Base-by-base conservation (phyloP, 352 stramenopile genomes). In the Globisporangium acanthophoron region DNA sequence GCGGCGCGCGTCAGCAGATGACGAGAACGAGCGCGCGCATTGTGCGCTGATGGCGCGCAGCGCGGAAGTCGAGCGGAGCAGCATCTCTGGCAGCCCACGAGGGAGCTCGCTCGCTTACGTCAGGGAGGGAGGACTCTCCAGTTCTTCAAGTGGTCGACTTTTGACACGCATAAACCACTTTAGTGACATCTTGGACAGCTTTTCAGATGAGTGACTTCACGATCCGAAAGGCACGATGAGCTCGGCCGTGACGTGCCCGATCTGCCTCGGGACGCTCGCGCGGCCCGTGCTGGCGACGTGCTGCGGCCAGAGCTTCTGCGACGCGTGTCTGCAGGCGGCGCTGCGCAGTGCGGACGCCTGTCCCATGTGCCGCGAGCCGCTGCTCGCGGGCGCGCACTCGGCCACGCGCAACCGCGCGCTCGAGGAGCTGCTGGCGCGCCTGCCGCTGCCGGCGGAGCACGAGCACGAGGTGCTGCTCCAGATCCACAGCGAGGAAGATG, bases 301-400 rank as follows among this genome's bases (percentile, higher is more conserved):
- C 57, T 87, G 77, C 65, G 77, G 77, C 11, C 77, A 85, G 54
- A 87, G 77, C 68, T 87, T 87, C 73, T 87, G 77, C 39, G 61
- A 69, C 29, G 58, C 43, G 44, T 87, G 77, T 62, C 66, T 87
- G n/a, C 67, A 83, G 20, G 68, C 59, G 3, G 68, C 70, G 33
- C 73, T 87, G 8, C 47, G 52, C 0, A 69, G 66, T 35, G 57
- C 56, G 5, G 74, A 87, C 47, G 73, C 74, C 21, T 87, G 77
- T 35, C 77, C 77, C 48, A 76, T 85, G 72, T 87, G 77, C 45
- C 72, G 77, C 56, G 70, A 67, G 43, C 73, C 74, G 57, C 62
- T 87, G 66, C 73, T 87, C 48, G 63, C 55, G 0, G 70, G 74
- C 0, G 47, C 49, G 21, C 71, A 80, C 64, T 62, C 74, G n/a